phyloP scores from a whole-genome alignment of 1,284 basidiomycete genomes.

The Ustilago hordei region DNA sequence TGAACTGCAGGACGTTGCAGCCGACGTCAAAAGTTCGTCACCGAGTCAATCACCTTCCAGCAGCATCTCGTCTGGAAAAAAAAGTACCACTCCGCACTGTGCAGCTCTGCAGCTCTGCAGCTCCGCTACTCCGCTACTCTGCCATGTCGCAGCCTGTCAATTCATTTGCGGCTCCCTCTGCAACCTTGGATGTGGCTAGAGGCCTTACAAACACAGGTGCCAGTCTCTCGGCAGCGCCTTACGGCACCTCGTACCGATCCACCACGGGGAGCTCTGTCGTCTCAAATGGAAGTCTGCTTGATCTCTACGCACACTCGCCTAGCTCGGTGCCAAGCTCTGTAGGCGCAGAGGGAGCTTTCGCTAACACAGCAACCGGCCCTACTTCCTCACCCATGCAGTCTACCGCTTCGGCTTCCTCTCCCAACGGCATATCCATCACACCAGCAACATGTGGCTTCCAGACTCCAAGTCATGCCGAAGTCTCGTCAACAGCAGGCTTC shows the following conservation, averaged over 20 bases:
- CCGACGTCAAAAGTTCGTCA: not conserved
- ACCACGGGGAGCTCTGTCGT: constrained; percentile 35
- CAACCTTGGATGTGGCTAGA: constrained; percentile 16
- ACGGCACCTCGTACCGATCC: constrained; percentile 33
- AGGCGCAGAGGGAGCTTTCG: constrained; percentile 1
- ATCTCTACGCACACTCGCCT: constrained; percentile 48
- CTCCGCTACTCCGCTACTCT: not conserved
- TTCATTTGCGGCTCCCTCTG: constrained; percentile 8
- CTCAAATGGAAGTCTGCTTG: constrained; percentile 48
- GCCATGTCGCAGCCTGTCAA: constrained; percentile 28
- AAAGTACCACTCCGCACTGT: not conserved
- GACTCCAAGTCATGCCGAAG: constrained; percentile 7
- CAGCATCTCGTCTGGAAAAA: too few species aligned
- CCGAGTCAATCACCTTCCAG: not conserved
- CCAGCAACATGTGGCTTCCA: constrained; percentile 31
- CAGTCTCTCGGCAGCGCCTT: constrained; percentile 25
- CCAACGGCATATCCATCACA: constrained; percentile 9
- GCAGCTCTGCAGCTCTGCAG: not conserved
- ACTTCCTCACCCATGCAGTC: constrained; percentile 2
- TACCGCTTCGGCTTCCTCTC: constrained; percentile 5
- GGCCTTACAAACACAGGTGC: constrained; percentile 39
- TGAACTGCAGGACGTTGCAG: not conserved
- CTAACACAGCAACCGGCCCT: not conserved
- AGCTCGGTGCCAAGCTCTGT: constrained; percentile 21
- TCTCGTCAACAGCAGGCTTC: constrained; percentile 4